Evolutionary conservation across 169 alveolate species (phyloP).

Genomic region (Cryptosporidium ryanae): DNA sequence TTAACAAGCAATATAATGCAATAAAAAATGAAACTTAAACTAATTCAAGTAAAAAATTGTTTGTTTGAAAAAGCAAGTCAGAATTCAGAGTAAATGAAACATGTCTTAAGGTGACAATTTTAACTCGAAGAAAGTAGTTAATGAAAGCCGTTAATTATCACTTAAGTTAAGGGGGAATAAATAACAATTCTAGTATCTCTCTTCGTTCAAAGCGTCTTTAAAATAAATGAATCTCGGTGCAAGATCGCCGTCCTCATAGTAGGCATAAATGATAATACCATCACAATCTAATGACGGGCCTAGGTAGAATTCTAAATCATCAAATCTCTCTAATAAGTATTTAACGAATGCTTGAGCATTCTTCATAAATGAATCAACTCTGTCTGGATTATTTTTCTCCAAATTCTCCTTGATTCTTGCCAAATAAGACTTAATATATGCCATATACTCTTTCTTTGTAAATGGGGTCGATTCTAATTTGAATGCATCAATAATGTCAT

Average conservation of each 20-base stretch:
- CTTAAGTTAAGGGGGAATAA: no score
- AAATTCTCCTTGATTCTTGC: slow-evolving; percentile 86
- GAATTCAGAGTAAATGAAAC: no score
- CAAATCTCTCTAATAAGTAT: slow-evolving; percentile 88
- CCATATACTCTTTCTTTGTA: slow-evolving; percentile 90
- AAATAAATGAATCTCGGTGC: slow-evolving; percentile 92
- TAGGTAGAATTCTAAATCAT: slow-evolving; percentile 91
- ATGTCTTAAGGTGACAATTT: no score
- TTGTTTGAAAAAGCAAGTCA: no score
- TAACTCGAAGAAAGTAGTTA: no score
- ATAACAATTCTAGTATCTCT: slow-evolving; percentile 81
- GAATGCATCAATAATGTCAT: slow-evolving; percentile 92
- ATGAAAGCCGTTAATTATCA: no score
- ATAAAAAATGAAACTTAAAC: no score
- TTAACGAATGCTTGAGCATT: slow-evolving; percentile 90
- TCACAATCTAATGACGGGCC: slow-evolving; percentile 92
- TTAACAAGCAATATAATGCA: no score
- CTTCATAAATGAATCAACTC: slow-evolving; percentile 90
- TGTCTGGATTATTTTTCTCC: slow-evolving; percentile 89
- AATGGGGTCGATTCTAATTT: slow-evolving; percentile 89
- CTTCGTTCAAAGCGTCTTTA: slow-evolving; percentile 91
- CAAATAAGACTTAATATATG: slow-evolving; percentile 91
- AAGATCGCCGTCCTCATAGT: slow-evolving; percentile 93
- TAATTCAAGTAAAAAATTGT: no score
- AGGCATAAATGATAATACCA: slow-evolving; percentile 89